A percentile compares a stretch with the other conserved stretches of the same genome.
Conservation (phyloP, 192 early-diverging fungal species). For the Paraglomus occultum region DNA sequence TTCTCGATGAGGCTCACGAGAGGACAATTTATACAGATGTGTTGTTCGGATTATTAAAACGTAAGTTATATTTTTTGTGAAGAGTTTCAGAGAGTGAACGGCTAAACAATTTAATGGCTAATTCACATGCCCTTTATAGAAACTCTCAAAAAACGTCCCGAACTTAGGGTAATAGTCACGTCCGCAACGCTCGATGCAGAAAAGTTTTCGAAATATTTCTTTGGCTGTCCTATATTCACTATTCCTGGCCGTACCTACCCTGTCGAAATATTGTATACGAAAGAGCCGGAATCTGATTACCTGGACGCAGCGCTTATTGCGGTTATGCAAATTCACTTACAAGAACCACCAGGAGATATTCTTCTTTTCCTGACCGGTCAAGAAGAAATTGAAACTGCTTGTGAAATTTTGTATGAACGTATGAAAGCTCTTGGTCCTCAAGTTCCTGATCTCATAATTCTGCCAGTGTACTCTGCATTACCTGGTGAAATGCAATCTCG, state of each 20-base stretch:
- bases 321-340: slow-evolving; percentile 96
- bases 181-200: slow-evolving; percentile 94
- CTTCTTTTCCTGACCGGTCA: slow-evolving; percentile 97
- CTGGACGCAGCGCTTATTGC: slow-evolving; percentile 90
- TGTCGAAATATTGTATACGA: slow-evolving; percentile 92
- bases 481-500: slow-evolving; percentile 93
- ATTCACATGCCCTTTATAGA: too few relatives aligned
- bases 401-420: slow-evolving; percentile 68
- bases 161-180: slow-evolving; percentile 93
- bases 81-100: background rate
- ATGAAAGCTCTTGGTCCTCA: slow-evolving; percentile 68
- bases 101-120: too few relatives aligned
- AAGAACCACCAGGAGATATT: slow-evolving; percentile 91
- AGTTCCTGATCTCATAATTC: slow-evolving; percentile 73
- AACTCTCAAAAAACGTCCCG: slow-evolving; percentile 72
- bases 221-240: slow-evolving; percentile 89
- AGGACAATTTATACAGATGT: slow-evolving; percentile 96
- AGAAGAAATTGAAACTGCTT: slow-evolving; percentile 94
- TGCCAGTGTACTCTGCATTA: slow-evolving; percentile 93
- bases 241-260: slow-evolving; percentile 96
- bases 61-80: slow-evolving; percentile 26
- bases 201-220: slow-evolving; percentile 91
- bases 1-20: slow-evolving; percentile 99
- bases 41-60: slow-evolving; percentile 89
- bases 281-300: slow-evolving; percentile 94